Evolutionary conservation across 768 basidiomycete genomes (phyloP).

Genomic region (Naganishia antarctica): DNA sequence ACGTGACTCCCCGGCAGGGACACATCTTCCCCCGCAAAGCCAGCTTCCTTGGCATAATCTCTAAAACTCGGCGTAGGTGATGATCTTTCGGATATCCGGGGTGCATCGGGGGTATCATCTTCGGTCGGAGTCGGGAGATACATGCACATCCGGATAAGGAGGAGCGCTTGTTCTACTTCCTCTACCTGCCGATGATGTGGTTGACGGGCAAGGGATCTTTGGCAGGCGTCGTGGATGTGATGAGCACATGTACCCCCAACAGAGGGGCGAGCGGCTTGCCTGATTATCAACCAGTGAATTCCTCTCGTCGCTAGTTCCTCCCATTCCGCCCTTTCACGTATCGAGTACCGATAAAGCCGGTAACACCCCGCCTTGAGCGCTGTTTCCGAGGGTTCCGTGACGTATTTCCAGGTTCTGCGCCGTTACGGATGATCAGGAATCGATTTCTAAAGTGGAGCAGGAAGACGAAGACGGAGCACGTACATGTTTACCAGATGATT

Average conservation of each 20-base stretch:
- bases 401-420: constrained; percentile 69
- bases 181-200: constrained; percentile 62
- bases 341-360: constrained; percentile 69
- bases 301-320: constrained; percentile 60
- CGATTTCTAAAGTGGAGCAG: too few species aligned
- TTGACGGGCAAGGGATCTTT: neutral
- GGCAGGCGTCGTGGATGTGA: neutral
- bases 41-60: neutral
- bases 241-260: neutral
- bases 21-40: neutral
- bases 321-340: constrained; percentile 71
- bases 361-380: constrained; percentile 76
- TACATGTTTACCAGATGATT: constrained; percentile 70
- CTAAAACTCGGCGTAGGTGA: neutral
- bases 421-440: too few species aligned
- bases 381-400: constrained; percentile 69
- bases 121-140: constrained; percentile 52
- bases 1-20: neutral
- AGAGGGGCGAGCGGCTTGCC: constrained; percentile 53
- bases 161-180: constrained; percentile 89
- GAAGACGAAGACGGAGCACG: too few species aligned
- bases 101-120: too few species aligned
- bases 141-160: constrained; percentile 76
- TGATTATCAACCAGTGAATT: constrained; percentile 85
- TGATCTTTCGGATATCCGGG: neutral